Conservation (phyloP, 2,329 filamentous ascomycete species). For the Periconia sp. region DNA sequence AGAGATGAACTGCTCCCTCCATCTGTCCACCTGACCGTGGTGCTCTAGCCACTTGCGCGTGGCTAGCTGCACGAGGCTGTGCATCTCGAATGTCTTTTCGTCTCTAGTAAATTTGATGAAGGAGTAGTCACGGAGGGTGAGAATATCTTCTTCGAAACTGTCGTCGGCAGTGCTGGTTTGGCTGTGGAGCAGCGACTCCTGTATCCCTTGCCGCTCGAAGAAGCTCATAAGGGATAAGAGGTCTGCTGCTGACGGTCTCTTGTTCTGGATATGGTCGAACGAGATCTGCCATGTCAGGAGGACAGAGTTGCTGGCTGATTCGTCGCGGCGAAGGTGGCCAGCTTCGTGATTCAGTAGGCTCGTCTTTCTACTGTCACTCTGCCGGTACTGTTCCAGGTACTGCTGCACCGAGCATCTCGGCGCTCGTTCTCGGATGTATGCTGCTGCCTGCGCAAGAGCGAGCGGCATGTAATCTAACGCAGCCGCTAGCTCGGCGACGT, state of each 20-base stretch:
- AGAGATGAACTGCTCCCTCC: slow-evolving; percentile 3
- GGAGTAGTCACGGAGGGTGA: slow-evolving; percentile 5
- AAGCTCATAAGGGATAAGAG: slow-evolving; percentile 52
- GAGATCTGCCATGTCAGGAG: slow-evolving; percentile 40
- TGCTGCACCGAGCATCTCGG: slow-evolving; percentile 11
- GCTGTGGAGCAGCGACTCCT: slow-evolving; percentile 29
- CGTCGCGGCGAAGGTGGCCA: slow-evolving; percentile 35
- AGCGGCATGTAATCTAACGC: too few species aligned
- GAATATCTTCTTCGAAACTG: slow-evolving; percentile 6
- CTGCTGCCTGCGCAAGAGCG: too few species aligned
- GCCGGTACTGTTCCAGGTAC: slow-evolving; percentile 46
- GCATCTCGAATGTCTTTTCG: slow-evolving; percentile 1
- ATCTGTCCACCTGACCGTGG: background rate
- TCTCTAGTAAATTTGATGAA: background rate
- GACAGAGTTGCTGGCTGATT: slow-evolving; percentile 37
- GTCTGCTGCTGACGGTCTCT: slow-evolving; percentile 36
- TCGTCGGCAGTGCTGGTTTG: slow-evolving; percentile 11
- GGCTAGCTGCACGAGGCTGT: slow-evolving; percentile 9
- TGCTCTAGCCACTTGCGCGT: slow-evolving; percentile 10
- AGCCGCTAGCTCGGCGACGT: too few species aligned
- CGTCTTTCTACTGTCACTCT: slow-evolving; percentile 33
- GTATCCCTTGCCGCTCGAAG: slow-evolving; percentile 47
- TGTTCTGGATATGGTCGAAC: slow-evolving; percentile 36
- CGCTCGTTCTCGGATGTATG: too few species aligned
- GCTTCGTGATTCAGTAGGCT: slow-evolving; percentile 19